Conservation (phyloP, 768 basidiomycete species). For the Rhodocollybia butyracea region DNA sequence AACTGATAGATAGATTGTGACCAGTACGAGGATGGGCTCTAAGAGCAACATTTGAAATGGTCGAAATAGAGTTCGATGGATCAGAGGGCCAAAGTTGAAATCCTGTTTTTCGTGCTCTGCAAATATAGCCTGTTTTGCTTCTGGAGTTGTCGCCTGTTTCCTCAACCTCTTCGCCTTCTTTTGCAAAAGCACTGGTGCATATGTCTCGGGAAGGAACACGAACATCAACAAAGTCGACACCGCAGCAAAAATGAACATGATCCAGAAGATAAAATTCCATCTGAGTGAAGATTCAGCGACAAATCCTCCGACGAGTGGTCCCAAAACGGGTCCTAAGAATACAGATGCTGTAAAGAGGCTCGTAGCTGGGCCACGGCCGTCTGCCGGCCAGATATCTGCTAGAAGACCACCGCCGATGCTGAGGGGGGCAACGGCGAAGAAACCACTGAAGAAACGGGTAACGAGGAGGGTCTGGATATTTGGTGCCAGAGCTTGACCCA, state of each 20-base stretch:
- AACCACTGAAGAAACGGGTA: slow-evolving; percentile 63
- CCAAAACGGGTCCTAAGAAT: slow-evolving; percentile 61
- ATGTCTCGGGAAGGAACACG: slow-evolving; percentile 62
- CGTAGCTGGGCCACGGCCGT: slow-evolving; percentile 50
- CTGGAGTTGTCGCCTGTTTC: neutral
- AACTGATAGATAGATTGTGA: slow-evolving; percentile 46
- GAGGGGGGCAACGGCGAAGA: slow-evolving; percentile 59
- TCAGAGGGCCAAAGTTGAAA: slow-evolving; percentile 25
- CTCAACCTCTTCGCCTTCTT: slow-evolving; percentile 36
- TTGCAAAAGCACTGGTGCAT: slow-evolving; percentile 55
- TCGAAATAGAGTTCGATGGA: slow-evolving; percentile 34
- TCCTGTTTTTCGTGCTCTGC: slow-evolving; percentile 35
- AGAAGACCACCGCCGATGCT: slow-evolving; percentile 60
- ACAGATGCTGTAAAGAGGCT: slow-evolving; percentile 60
- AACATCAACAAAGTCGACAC: slow-evolving; percentile 42
- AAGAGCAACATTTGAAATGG: slow-evolving; percentile 48
- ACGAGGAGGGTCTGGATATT: slow-evolving; percentile 59
- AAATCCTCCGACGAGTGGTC: slow-evolving; percentile 60
- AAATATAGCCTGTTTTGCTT: neutral
- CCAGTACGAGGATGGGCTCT: slow-evolving; percentile 48
- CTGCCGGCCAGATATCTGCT: slow-evolving; percentile 57
- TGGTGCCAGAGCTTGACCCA: slow-evolving; percentile 60
- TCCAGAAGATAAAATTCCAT: slow-evolving; percentile 72
- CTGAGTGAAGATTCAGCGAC: slow-evolving; percentile 44
- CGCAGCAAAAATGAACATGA: slow-evolving; percentile 64